A percentile compares a stretch with the other conserved stretches of the same genome.
phyloP scores from a whole-genome alignment of 2,329 filamentous ascomycete genomes.

The Corniculantispora saksenae region DNA sequence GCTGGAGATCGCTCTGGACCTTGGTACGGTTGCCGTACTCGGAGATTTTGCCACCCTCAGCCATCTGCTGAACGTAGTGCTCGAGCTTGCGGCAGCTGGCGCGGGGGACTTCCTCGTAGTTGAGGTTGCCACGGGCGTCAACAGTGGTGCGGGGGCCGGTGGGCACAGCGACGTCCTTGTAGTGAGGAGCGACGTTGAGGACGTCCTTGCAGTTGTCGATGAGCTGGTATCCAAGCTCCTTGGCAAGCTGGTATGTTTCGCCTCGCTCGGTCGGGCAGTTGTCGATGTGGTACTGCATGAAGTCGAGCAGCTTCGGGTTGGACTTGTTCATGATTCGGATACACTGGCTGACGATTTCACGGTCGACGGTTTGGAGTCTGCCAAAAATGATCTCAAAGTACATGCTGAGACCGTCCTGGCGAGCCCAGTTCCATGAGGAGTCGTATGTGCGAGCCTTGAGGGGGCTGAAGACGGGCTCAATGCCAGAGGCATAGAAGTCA shows the following conservation, averaged over 20 bases:
- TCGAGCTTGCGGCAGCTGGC: constrained; percentile 93
- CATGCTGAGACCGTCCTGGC: constrained; percentile 96
- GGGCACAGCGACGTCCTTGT: constrained; percentile 92
- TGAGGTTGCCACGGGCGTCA: constrained; percentile 87
- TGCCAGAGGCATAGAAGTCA: constrained; percentile 92
- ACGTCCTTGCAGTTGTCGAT: constrained; percentile 98
- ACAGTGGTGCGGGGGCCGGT: constrained; percentile 92
- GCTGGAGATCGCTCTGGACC: constrained; percentile 91
- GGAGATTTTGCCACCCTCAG: constrained; percentile 95
- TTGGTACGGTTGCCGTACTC: constrained; percentile 98
- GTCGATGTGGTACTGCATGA: constrained; percentile 99
- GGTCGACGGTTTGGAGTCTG: constrained; percentile 86
- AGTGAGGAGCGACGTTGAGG: constrained; percentile 77
- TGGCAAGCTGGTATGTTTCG: constrained; percentile 97
- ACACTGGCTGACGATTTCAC: constrained; percentile 97
- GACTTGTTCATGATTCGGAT: constrained; percentile 99
- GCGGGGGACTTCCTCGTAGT: constrained; percentile 84
- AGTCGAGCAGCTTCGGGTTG: constrained; percentile 91
- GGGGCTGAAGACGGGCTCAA: constrained; percentile 89
- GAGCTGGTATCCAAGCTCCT: constrained; percentile 87
- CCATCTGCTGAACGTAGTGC: constrained; percentile 98
- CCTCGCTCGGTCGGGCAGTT: constrained; percentile 96
- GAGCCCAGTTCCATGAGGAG: constrained; percentile 98
- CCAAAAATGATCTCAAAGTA: constrained; percentile 99
- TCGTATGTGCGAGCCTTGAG: constrained; percentile 96